Evolutionary conservation across 768 basidiomycete genomes (phyloP).

Genomic region (Tylopilus vinaceipallidus): DNA sequence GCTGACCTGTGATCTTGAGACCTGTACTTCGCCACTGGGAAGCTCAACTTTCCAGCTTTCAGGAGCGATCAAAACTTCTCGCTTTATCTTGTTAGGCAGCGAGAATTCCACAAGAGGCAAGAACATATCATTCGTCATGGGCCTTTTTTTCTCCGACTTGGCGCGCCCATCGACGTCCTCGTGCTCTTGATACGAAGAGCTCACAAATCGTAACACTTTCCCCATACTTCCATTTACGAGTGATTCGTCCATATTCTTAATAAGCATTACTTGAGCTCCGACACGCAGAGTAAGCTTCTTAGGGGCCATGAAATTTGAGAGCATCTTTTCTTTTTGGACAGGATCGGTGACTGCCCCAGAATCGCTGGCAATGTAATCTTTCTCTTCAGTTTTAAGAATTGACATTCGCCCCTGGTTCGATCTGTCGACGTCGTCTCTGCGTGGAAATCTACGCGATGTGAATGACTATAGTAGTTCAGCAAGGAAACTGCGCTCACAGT

Average conservation of each 20-base stretch:
- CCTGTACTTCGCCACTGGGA: conserved; percentile 83
- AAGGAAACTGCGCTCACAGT: conserved; percentile 51
- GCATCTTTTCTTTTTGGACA: conserved; percentile 69
- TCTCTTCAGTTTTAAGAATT: conserved; percentile 51
- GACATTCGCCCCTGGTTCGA: conserved; percentile 74
- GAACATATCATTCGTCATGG: conserved; percentile 33
- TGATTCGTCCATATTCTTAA: conserved; percentile 88
- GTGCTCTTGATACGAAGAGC: conserved; percentile 44
- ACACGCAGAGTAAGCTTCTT: conserved; percentile 63
- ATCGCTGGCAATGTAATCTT: conserved; percentile 59
- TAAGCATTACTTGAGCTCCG: conserved; percentile 91
- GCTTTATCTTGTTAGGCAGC: conserved; percentile 52
- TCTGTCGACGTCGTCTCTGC: conserved; percentile 86
- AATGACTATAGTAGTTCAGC: neutral
- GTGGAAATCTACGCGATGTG: conserved; percentile 68
- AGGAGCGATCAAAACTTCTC: conserved; percentile 57
- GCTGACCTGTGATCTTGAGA: conserved; percentile 81
- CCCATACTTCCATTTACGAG: conserved; percentile 97
- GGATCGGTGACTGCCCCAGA: conserved; percentile 53
- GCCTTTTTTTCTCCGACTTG: conserved; percentile 32
- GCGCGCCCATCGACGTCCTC: conserved; percentile 37
- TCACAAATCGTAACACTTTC: conserved; percentile 70
- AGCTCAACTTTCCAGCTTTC: conserved; percentile 87
- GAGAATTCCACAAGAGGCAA: conserved; percentile 81
- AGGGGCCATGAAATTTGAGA: conserved; percentile 91